phyloP scores from a whole-genome alignment of 2,329 filamentous ascomycete genomes.

The Meredithiella fracta region DNA sequence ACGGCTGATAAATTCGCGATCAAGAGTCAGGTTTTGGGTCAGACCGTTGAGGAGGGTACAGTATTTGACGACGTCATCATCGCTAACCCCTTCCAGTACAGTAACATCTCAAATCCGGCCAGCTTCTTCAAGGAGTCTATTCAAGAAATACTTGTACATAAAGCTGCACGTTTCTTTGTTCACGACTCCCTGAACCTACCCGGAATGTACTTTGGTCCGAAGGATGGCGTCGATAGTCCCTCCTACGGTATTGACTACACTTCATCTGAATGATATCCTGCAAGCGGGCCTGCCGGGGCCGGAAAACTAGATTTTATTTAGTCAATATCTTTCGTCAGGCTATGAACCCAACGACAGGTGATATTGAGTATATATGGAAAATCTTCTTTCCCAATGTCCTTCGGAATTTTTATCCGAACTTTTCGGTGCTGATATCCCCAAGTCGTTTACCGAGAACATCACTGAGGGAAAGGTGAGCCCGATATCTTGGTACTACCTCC shows the following conservation, averaged over 20 bases:
- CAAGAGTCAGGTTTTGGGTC: neutral
- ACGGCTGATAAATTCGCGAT: neutral
- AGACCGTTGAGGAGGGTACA: constrained; percentile 27
- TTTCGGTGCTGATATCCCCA: constrained; percentile 32
- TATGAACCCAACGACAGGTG: constrained; percentile 40
- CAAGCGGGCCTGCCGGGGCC: constrained; percentile 38
- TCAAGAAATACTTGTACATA: constrained; percentile 70
- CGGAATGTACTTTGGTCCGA: constrained; percentile 54
- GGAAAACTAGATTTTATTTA: constrained; percentile 73
- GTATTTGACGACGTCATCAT: constrained; percentile 68
- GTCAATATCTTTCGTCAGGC: constrained; percentile 56
- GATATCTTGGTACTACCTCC: constrained; percentile 62
- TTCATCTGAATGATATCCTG: constrained; percentile 42
- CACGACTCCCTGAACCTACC: constrained; percentile 55
- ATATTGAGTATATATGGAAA: constrained; percentile 45
- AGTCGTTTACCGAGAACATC: constrained; percentile 22
- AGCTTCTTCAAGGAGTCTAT: constrained; percentile 53
- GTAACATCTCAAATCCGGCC: constrained; percentile 47
- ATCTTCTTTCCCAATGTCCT: constrained; percentile 41
- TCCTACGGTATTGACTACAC: constrained; percentile 65
- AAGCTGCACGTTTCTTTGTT: constrained; percentile 81
- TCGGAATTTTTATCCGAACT: constrained; percentile 36
- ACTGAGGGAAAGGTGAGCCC: constrained; percentile 24
- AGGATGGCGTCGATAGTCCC: constrained; percentile 43
- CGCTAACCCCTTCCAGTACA: constrained; percentile 69